Evolutionary conservation across 768 basidiomycete species (phyloP), one percentile per base, ranked within the genome.

Genomic region (Leccinellum luteum): DNA sequence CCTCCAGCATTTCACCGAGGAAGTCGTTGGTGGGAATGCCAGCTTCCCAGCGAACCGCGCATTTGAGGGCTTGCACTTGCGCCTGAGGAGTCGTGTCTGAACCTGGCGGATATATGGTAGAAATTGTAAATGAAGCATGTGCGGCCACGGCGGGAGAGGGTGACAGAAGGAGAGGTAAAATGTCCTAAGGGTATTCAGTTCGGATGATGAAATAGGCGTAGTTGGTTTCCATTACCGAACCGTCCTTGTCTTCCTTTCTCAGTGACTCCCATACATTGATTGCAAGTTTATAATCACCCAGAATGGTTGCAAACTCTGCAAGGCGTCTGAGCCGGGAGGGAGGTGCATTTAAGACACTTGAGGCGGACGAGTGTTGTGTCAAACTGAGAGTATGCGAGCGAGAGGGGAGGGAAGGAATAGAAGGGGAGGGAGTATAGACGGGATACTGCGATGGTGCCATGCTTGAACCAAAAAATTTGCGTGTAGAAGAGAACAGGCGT

Each of bases 281-380:
- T 0, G 95, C 96, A 31, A 95, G 79, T 64, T 91, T 93, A 70
- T 86, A 85, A 72, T 99, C 97, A 3, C 94, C 90, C 3, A 98
- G 74, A 57, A 95, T 84, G 19, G 97, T 97, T 9, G 93, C 87
- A 74, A 98, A 95, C 71, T 99, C 97, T 10, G 94, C 97, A 4
- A 98, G 77, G n/a, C 96, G 85, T 47, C 94, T 81, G 61, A 88
- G 85, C 64, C 89, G 91, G 5, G 86, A 79, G 7, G 84, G 84
- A 7, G 82, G 79, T 27, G 78, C 66, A 41, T 60, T 50, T 2
- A 57, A 43, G 45, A 57, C 60, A 31, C n/a, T 49, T 38, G 55
- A 65, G 23, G 58, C 57, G 41, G 65, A 62, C 32, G 65, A 25
- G 1, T 59, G 52, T 75, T 73, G 50, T 12, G 76, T 65, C 70